Percentiles rank a stretch among this genome's conserved stretches.
Evolutionary conservation across 2,329 filamentous ascomycete species (phyloP).

Genomic region (Bipolaris gigantea): DNA sequence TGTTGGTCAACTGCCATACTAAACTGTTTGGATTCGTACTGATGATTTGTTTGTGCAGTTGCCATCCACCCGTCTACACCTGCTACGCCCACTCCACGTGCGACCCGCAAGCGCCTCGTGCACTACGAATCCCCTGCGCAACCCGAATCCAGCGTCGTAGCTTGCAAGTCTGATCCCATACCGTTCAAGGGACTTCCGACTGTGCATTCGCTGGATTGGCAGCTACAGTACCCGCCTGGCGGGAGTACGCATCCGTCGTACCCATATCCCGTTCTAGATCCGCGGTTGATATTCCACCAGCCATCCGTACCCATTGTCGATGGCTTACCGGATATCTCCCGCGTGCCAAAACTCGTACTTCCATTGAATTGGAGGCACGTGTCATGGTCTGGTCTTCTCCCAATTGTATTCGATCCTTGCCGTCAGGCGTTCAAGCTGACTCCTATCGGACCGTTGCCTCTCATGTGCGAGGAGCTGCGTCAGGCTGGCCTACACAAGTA

Average conservation of each 20-base stretch:
- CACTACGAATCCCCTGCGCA: background rate
- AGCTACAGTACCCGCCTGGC: slow-evolving; percentile 21
- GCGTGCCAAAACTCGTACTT: slow-evolving; percentile 4
- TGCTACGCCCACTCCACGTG: background rate
- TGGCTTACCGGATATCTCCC: slow-evolving; percentile 16
- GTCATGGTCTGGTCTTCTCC: slow-evolving; percentile 19
- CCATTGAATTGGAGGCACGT: slow-evolving; percentile 21
- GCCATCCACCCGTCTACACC: background rate
- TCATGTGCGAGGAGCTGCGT: slow-evolving; percentile 24
- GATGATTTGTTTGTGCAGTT: background rate
- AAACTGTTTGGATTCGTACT: background rate
- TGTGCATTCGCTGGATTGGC: slow-evolving; percentile 11
- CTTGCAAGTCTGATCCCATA: slow-evolving; percentile 2
- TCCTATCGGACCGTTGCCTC: slow-evolving; percentile 20
- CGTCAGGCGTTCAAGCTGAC: slow-evolving; percentile 26
- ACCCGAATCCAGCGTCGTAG: background rate
- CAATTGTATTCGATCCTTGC: slow-evolving; percentile 22
- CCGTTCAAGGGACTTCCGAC: slow-evolving; percentile 7
- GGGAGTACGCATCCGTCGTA: slow-evolving; percentile 25
- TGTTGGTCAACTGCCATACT: background rate
- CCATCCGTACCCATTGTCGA: slow-evolving; percentile 15
- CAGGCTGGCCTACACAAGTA: slow-evolving; percentile 21
- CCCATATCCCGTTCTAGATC: slow-evolving; percentile 19
- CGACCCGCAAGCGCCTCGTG: background rate
- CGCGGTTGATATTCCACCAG: slow-evolving; percentile 16